Evolutionary conservation across 495 filamentous ascomycete species (phyloP).

Genomic region (Daldinia grandis): DNA sequence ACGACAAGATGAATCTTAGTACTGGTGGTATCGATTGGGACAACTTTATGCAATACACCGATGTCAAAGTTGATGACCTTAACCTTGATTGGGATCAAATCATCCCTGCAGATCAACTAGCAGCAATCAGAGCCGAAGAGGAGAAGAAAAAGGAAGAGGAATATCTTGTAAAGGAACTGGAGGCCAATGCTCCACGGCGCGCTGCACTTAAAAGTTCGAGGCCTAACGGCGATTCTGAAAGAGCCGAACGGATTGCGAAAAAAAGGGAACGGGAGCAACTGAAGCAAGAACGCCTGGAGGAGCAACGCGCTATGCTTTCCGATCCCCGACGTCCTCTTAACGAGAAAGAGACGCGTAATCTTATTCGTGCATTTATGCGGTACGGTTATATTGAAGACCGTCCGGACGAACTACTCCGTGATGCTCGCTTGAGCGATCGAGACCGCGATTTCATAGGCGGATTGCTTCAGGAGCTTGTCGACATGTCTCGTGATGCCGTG

Average conservation of each 20-base stretch:
- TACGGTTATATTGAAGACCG: conserved; percentile 89
- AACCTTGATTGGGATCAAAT: conserved; percentile 92
- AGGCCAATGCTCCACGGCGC: conserved; percentile 87
- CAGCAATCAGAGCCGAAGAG: conserved; percentile 86
- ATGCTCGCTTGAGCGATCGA: conserved; percentile 81
- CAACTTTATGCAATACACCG: conserved; percentile 93
- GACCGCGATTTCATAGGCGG: conserved; percentile 78
- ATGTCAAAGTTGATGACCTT: conserved; percentile 91
- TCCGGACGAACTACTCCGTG: conserved; percentile 82
- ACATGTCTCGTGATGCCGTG: conserved; percentile 70
- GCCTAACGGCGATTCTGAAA: conserved; percentile 72
- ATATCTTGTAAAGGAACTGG: conserved; percentile 82
- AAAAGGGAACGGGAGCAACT: conserved; percentile 84
- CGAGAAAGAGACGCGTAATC: conserved; percentile 90
- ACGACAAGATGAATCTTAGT: conserved; percentile 65
- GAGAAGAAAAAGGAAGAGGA: conserved; percentile 81
- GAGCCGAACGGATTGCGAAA: conserved; percentile 91
- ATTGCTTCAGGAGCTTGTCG: conserved; percentile 63
- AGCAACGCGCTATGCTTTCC: conserved; percentile 64
- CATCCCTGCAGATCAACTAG: conserved; percentile 92
- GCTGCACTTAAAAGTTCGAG: conserved; percentile 60
- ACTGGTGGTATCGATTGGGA: conserved; percentile 88
- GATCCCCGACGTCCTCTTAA: conserved; percentile 87
- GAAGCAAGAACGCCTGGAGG: conserved; percentile 65
- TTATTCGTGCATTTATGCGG: conserved; percentile 84